Base-by-base conservation (phyloP, 306 rosid genomes). In the Abrus precatorius region DNA sequence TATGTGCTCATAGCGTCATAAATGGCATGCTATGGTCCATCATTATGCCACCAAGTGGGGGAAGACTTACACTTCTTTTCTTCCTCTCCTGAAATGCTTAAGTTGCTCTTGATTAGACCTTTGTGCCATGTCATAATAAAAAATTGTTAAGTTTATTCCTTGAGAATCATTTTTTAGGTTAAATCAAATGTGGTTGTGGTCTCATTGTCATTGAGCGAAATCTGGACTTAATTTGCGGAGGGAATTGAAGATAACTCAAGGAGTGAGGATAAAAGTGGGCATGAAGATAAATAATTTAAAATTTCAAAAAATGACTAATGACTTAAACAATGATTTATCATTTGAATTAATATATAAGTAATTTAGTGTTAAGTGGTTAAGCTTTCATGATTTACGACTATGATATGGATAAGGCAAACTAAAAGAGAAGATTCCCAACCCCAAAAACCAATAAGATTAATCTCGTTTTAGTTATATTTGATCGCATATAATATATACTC, bases 151-250 rank as follows among this genome's bases (percentile, higher is more conserved):
- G 40, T 72, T 59, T 64, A 5, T 55, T 27, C 36, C 4, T 29
- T 41, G 47, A 36, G 0, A 40, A 33, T 49, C 55, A 10, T 20
- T 44, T 74, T 27, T 52, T 12, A 10, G 14, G 77, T 60, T 79
- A 9, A 43, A 56, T 83, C 44, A 55, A 57, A 67, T 50, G 41
- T 41, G n/a, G 85, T 44, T 77, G 78, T 20, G 43, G 30, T 47
- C 9, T 81, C 69, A 7, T 29, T 72, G 56, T 81, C 86, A 65
- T 52, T 0, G 30, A 9, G 63, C 13, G 49, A 14, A 65, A 77
- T 69, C 3, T 45, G 43, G 54, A 13, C 88, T 59, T 81, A 79
- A 85, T 81, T 78, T 85, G 78, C 83, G 80, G 83, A 64, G 41
- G 36, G 48, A 52, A 64, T 65, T 44, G 47, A 64, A 72, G 40